Conservation (phyloP, 495 filamentous ascomycete genomes). For the Tuber borchii region DNA sequence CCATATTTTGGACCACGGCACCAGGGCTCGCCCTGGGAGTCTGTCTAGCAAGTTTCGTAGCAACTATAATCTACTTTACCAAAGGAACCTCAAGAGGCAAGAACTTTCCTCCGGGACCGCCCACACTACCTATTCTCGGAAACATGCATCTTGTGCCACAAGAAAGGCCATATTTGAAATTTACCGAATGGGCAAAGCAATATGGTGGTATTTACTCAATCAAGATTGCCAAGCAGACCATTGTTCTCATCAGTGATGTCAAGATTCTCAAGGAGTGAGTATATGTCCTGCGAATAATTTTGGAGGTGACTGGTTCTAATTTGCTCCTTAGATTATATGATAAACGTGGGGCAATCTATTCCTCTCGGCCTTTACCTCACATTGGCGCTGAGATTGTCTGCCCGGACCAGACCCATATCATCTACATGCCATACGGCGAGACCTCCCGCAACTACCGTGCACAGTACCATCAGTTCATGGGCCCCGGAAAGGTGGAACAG, state of each 20-base stretch:
- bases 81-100: slow-evolving; percentile 1
- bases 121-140: slow-evolving; percentile 44
- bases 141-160: slow-evolving; percentile 47
- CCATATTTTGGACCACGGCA: background rate
- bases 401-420: slow-evolving; percentile 24
- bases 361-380: slow-evolving; percentile 24
- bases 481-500: slow-evolving; percentile 8
- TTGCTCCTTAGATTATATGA: slow-evolving; percentile 18
- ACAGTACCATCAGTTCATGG: slow-evolving; percentile 17
- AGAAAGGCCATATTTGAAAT: slow-evolving; percentile 42
- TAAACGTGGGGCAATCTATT: slow-evolving; percentile 35
- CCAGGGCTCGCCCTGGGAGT: background rate
- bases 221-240: slow-evolving; percentile 8
- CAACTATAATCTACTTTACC: slow-evolving; percentile 6
- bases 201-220: slow-evolving; percentile 43
- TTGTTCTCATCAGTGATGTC: slow-evolving; percentile 12
- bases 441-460: slow-evolving; percentile 15
- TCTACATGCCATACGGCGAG: slow-evolving; percentile 25
- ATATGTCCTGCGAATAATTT: background rate
- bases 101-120: slow-evolving; percentile 29
- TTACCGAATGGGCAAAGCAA: slow-evolving; percentile 48
- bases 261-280: slow-evolving; percentile 12
- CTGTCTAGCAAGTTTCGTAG: background rate
- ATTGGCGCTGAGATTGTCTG: slow-evolving; percentile 23
- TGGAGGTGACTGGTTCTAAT: background rate